Base-by-base conservation (phyloP, 306 rosid species). In the Casuarina equisetifolia region DNA sequence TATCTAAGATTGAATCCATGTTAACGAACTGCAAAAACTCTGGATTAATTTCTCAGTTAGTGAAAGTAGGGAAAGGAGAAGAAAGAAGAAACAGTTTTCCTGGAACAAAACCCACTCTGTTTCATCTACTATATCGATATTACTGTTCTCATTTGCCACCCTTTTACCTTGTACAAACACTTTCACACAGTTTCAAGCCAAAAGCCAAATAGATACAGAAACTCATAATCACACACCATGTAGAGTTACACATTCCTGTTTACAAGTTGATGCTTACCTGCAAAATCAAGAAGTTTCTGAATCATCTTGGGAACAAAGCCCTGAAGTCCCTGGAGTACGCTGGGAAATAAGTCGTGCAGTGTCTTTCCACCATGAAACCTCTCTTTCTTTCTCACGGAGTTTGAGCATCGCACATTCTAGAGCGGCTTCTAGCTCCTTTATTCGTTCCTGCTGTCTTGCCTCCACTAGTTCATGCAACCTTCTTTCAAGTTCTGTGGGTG, bases 341-440 rank as follows among this genome's bases (percentile, higher is more conserved):
- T 69, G 84, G 9, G 91, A 90, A 67, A 86, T 50, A 36, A 79
- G 83, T 52, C 58, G 64, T 35, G 89, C 91, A 40, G 89, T 81
- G 80, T 91, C 92, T 83, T 87, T 90, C 97, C 97, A 92, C 94
- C 97, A 88, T 10, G 89, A 83, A 73, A 70, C 76, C 88, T 91
- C 96, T 39, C 43, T 62, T 75, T 89, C 99, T 66, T 91, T 95
- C 78, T 95, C 89, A 0, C 50, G 52, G 70, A 89, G 86, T 77
- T 87, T 87, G 76, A 69, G 85, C 19, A 75, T 82, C 42, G 92
- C 74, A 66, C 81, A 82, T 77, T 95, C 92, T 83, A 95, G 80
- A 70, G 90, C 92, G 58, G 75, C 85, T 80, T 88, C 96, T 17
- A 95, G 88, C 70, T 91, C 99, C 75, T 78, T 71, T 81, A 95